Evolutionary conservation across 331 rosid genomes (phyloP), one percentile per base, ranked within the genome.

Genomic region (Malus hybrid): DNA sequence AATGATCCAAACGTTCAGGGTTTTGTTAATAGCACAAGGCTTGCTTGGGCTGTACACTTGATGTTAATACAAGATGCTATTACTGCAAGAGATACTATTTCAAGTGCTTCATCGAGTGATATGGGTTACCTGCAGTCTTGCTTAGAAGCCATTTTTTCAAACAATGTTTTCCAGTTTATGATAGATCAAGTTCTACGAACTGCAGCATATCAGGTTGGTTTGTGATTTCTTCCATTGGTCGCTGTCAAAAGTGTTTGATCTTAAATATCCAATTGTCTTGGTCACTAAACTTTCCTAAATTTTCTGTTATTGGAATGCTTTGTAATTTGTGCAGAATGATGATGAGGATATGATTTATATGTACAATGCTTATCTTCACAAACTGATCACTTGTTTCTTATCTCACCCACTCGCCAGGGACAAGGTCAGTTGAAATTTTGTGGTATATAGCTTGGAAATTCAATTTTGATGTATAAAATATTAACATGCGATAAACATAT

Each of bases 311-410:
- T 73, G 56, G 69, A 54, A 71, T 70, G 52, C 70, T 28, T 56
- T 72, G 50, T 70, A 31, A 71, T 78, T 74, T 76, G 61, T 83
- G 65, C 89, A 94, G 99, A 94, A 93, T 74, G 99, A 94, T 69
- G 99, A 94, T 6, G 99, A 91, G 80, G 99, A 94, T 76, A 92
- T 91, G 96, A 78, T 83, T 84, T 94, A 90, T 71, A 92, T 94
- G 96, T 94, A 86, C 84, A 94, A 92, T 77, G 97, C 97, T 70
- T 94, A 94, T 80, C 84, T 94, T 81, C 97, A 94, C 86, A 94
- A 90, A 92, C 78, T 92, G 85, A 87, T 92, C 65, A 77, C 91
- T 15, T 88, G 96, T 85, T 94, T 94, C 87, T 86, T 92, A 87
- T 92, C 96, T 83, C 88, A 90, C 78, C 90, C 95, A 59, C 88